Evolutionary conservation across 2,329 filamentous ascomycete genomes (phyloP), one percentile per base, ranked within the genome.

Genomic region (Sporothrix variecibatus): DNA sequence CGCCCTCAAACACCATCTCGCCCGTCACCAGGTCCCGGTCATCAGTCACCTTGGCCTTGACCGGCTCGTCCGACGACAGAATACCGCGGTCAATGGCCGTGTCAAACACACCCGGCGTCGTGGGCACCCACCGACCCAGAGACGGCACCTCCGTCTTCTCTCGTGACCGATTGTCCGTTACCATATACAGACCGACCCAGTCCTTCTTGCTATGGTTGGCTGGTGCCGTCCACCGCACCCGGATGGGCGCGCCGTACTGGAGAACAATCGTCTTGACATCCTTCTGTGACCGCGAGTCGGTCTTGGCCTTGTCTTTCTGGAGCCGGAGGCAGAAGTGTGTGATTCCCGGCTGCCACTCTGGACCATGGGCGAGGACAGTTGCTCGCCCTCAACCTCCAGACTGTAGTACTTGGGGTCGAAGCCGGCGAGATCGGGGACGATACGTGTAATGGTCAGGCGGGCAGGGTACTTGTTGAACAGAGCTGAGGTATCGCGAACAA

Each of bases 101-200:
- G 80, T 97, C 94, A 80, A 94, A 98, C 73, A 89, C 87, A 26
- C 92, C 92, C 3, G 89, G 86, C 75, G 91, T 94, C 0, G 93
- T 95, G 0, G 95, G 93, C 46, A 94, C 87, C 96, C 96, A 99
- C 74, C 96, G 91, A 51, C 95, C 95, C 73, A 95, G 90, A 1
- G 94, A 97, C 3, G 94, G 90, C 11, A 98, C 90, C 71, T 93
- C 91, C 1, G 96, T 97, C 17, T 92, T 85, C 53, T 97, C 93
- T 56, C 95, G 90, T 8, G 93, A 96, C 7, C 91, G 89, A 80
- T 98, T 99, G 82, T 98, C 95, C 2, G 94, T 94, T 2, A 99
- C 94, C 89, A 95, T 94, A 85, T 98, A 99, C 6, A 99, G 87
- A 3, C 95, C 95, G 72, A 99, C 91, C 96, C 96, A 99, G 82